Base-by-base conservation (phyloP, 1,284 basidiomycete genomes). In the Puccinia horiana region DNA sequence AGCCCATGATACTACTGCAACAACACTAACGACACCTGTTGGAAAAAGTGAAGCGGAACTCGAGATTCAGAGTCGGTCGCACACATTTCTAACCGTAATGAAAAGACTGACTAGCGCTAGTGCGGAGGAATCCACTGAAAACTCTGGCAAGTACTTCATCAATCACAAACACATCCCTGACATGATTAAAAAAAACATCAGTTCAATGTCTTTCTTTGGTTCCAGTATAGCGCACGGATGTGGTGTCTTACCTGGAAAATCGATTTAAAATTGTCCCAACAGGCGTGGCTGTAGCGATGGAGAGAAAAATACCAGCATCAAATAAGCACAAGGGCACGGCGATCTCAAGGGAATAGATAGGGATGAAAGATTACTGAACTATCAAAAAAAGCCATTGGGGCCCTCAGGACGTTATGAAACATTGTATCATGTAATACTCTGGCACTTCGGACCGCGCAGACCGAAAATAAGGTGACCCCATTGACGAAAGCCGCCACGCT, bases 311-410 rank as follows among this genome's bases (percentile, higher is more conserved):
- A 52, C 18, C 42, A 29, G 18, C 58, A 8, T 47, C 47, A 23
- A 61, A 52, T 9, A 37, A n/a, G 74, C n/a, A 0, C 81, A 12
- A 58, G 77, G 9, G 26, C 61, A 84, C 20, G 9, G 40, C 6
- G 20, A 42, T 42, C 63, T 20, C 12, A 42, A 20, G 35, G 12
- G 20, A 26, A 49, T 26, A n/a, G 26, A 72, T 72, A 88, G 76
- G 84, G 92, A 92, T 92, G 89, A 85, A 93, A 93, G 32, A 90
- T 92, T 1, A 94, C 93, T 0, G 93, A 95, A 80, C 90, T 88
- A 87, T 95, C 94, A 85, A 96, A 97, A 89, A 94, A 97, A 84
- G 90, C 91, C 85, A 96, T 88, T 0, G 95, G 94, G 0, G 93
- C 92, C 58, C 90, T 90, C 89, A 97, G 91, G 37, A 97, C 90